Evolutionary conservation across 1,139 yeast genomes (phyloP), one percentile per base, ranked within the genome.

Genomic region (Saccharomycopsis hybrid): DNA sequence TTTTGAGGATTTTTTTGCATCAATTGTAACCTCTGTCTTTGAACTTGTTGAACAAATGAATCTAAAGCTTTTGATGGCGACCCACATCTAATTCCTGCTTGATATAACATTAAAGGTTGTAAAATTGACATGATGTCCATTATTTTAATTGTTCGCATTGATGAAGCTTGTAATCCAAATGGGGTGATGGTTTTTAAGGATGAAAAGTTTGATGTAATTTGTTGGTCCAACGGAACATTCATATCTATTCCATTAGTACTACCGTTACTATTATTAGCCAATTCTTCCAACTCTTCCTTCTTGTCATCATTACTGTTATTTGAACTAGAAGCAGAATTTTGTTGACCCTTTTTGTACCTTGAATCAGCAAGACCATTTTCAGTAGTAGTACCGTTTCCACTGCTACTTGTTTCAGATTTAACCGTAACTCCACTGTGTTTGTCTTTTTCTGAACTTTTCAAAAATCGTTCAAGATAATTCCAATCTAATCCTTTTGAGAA

Each of bases 111-210:
- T 31, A 51, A 45, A 7, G 51, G 48, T 8, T 45, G 39, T 32
- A 51, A 39, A 3, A 41, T 32, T 11, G 50, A 37, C 51, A 51
- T 48, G 5, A 51, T 44, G 28, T 51, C 54, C 38, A 51, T 43
- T 7, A 51, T 46, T 33, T 48, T 43, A 2, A 45, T 45, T 7
- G 40, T 30, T 18, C 47, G 32, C 47, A 48, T 46, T 8, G 47
- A 24, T 18, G 46, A 30, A 5, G 41, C 28, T 27, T 39, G 47
- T 5, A 51, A 27, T 27, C 54, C 54, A 39, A 48, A 48, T n/a
- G 54, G 52, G 32, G 18, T 41, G 18, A 30, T 37, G 3, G 49
- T 45, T 28, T 36, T 45, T 13, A 46, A 46, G 2, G 45, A 41
- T n/a, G 33, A 41, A 27, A 48, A 45, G 36, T 32, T 39, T 9